Percentiles rank a stretch among this genome's conserved stretches.
Evolutionary conservation across 2,329 filamentous ascomycete species (phyloP).

Genomic region (Geosmithia flava): DNA sequence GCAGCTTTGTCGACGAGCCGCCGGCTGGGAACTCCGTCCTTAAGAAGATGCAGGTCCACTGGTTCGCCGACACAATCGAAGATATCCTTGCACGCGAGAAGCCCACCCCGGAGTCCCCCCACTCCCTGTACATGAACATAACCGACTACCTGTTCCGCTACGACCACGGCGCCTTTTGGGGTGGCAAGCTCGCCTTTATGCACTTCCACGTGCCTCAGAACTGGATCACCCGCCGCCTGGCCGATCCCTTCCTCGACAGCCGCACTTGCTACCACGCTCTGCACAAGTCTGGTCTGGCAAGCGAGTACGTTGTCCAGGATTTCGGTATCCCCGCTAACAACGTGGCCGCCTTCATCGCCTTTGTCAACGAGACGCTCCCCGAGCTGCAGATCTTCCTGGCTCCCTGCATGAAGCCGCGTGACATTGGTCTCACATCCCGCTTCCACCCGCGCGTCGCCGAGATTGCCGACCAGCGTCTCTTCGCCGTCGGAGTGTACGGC

Average conservation of each 20-base stretch:
- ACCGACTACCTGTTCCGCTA: constrained; percentile 44
- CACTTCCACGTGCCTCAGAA: constrained; percentile 41
- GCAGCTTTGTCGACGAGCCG: constrained; percentile 26
- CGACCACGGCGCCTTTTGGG: constrained; percentile 44
- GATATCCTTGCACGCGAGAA: constrained; percentile 10
- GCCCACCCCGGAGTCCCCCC: constrained; percentile 9
- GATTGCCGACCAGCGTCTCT: constrained; percentile 17
- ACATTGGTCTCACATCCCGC: constrained; percentile 17
- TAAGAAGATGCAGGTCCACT: constrained; percentile 17
- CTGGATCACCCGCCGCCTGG: constrained; percentile 31
- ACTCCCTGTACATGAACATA: constrained; percentile 23
- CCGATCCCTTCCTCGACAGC: constrained; percentile 40
- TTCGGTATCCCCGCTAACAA: constrained; percentile 19
- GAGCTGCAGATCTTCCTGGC: constrained; percentile 16
- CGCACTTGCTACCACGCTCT: constrained; percentile 39
- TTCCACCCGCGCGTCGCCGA: constrained; percentile 17
- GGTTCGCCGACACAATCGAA: constrained; percentile 16
- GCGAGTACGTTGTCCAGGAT: constrained; percentile 37
- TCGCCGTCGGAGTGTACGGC: constrained; percentile 34
- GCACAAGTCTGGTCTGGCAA: constrained; percentile 32
- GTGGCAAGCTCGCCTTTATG: constrained; percentile 32
- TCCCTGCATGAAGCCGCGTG: constrained; percentile 12
- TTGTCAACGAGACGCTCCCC: constrained; percentile 15
- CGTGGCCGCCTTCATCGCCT: constrained; percentile 13
- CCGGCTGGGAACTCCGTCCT: constrained; percentile 30